A percentile compares a stretch with the other conserved stretches of the same genome.
These are phyloP conservation scores for Cladophialophora psammophila DNA, from an alignment of 2,329 filamentous ascomycete genomes.

Conservation along the genomic window DNA sequence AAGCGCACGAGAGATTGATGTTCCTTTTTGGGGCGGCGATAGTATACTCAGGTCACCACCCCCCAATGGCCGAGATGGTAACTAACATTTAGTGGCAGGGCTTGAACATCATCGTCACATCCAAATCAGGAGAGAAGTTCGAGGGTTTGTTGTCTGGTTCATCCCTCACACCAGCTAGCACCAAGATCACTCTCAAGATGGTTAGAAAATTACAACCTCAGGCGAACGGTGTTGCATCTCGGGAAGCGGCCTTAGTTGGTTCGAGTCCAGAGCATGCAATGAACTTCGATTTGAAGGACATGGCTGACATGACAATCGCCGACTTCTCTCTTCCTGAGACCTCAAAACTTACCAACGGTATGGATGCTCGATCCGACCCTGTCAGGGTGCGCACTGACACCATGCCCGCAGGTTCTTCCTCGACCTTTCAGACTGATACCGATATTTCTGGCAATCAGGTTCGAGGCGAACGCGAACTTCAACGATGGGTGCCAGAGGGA, in stretches of 20 bases:
- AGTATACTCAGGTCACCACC: slow-evolving; percentile 54
- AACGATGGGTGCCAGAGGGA: slow-evolving; percentile 79
- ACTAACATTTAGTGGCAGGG: slow-evolving; percentile 54
- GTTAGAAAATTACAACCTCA: slow-evolving; percentile 59
- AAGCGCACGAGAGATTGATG: slow-evolving; percentile 66
- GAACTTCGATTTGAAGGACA: slow-evolving; percentile 68
- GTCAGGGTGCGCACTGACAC: slow-evolving; percentile 11
- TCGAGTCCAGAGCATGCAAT: slow-evolving; percentile 58
- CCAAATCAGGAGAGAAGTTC: slow-evolving; percentile 67
- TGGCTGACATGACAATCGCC: slow-evolving; percentile 62
- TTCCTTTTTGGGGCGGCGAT: slow-evolving; percentile 66
- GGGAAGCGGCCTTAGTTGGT: slow-evolving; percentile 51
- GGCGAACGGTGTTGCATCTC: slow-evolving; percentile 53
- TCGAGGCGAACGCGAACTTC: slow-evolving; percentile 75
- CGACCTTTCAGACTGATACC: slow-evolving; percentile 81
- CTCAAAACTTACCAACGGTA: slow-evolving; percentile 66
- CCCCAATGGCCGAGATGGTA: background rate
- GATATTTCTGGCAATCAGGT: slow-evolving; percentile 81
- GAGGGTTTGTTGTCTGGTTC: slow-evolving; percentile 67
- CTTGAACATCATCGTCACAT: slow-evolving; percentile 61
- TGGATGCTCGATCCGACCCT: slow-evolving; percentile 26
- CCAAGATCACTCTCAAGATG: slow-evolving; percentile 70
- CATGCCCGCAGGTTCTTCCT: slow-evolving; percentile 63
- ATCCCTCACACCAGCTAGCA: slow-evolving; percentile 59
- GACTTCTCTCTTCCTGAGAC: slow-evolving; percentile 62